These are phyloP conservation scores for Microbotryum scabiosae DNA, from an alignment of 1,284 basidiomycete species.

Conservation along the genomic window DNA sequence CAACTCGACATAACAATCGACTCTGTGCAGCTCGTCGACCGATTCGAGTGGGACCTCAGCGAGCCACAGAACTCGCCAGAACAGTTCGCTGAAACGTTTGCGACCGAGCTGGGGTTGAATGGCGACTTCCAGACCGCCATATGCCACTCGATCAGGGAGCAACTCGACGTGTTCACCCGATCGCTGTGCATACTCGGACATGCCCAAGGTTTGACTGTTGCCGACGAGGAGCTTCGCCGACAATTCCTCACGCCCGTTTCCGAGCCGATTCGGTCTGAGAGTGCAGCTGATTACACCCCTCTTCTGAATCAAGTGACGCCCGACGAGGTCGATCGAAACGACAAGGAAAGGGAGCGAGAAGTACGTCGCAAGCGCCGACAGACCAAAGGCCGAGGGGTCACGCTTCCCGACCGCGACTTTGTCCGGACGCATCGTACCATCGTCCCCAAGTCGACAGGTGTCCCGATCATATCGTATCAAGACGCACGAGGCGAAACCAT, in stretches of 20 bases:
- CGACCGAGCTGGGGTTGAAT: constrained; percentile 75
- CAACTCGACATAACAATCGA: constrained; percentile 96
- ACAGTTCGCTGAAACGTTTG: constrained; percentile 81
- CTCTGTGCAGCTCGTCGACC: constrained; percentile 85
- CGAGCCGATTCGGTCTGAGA: constrained; percentile 52
- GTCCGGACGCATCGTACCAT: constrained; percentile 77
- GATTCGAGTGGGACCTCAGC: constrained; percentile 96
- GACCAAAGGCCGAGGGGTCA: constrained; percentile 80
- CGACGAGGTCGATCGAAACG: constrained; percentile 76
- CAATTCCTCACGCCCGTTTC: constrained; percentile 76
- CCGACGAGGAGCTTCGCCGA: constrained; percentile 84
- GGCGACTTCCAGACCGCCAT: constrained; percentile 97
- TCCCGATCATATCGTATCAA: constrained; percentile 48
- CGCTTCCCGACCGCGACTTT: constrained; percentile 85
- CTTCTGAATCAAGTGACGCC: constrained; percentile 80
- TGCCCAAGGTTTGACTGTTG: constrained; percentile 65
- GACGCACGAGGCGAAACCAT: constrained; percentile 29
- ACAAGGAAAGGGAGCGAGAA: constrained; percentile 81
- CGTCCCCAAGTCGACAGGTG: constrained; percentile 37
- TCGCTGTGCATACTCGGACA: constrained; percentile 87
- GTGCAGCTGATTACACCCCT: constrained; percentile 61
- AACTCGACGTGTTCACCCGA: constrained; percentile 83
- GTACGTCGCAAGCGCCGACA: constrained; percentile 73
- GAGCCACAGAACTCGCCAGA: constrained; percentile 74
- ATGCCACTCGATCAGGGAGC: constrained; percentile 90